Evolutionary conservation across 108 stramenopile species (phyloP).

Genomic region (Seminavis robusta): DNA sequence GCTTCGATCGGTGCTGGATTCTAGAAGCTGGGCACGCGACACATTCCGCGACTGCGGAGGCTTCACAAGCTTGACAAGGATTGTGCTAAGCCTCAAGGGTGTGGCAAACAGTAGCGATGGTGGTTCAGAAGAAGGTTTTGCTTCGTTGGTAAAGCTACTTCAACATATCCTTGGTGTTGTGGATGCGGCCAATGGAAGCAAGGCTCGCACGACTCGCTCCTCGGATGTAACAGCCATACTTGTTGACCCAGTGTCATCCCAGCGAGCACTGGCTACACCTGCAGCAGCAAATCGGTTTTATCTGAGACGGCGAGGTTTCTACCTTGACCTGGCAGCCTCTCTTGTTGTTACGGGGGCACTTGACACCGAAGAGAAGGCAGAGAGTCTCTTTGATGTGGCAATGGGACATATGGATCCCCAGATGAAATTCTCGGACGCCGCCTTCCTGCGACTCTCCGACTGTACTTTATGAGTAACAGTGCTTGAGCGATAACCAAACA

Average conservation of each 20-base stretch:
- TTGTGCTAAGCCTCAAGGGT: conserved; percentile 45
- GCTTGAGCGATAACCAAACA: conserved; percentile 73
- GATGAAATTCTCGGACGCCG: no score
- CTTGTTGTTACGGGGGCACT: conserved; percentile 58
- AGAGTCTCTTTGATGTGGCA: no score
- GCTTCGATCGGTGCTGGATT: conserved; percentile 50
- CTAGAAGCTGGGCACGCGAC: conserved; percentile 59
- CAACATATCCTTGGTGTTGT: conserved; percentile 48
- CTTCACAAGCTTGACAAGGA: conserved; percentile 50
- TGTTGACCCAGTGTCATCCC: conserved; percentile 40
- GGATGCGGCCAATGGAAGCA: conserved; percentile 52
- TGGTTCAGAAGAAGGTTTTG: conserved; percentile 14
- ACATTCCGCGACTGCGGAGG: conserved; percentile 68
- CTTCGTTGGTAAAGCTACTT: conserved; percentile 48
- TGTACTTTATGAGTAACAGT: conserved; percentile 21
- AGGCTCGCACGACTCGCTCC: conserved; percentile 18
- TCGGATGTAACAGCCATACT: conserved; percentile 14
- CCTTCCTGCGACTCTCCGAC: no score
- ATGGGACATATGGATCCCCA: no score
- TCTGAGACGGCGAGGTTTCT: conserved; percentile 61
- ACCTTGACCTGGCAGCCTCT: conserved; percentile 70
- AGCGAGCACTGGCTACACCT: conserved; percentile 28
- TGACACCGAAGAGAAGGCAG: conserved; percentile 17
- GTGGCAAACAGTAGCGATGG: not conserved
- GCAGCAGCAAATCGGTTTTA: conserved; percentile 53